Base-by-base conservation (phyloP, 768 basidiomycete species). In the Panaeolus papilionaceus region DNA sequence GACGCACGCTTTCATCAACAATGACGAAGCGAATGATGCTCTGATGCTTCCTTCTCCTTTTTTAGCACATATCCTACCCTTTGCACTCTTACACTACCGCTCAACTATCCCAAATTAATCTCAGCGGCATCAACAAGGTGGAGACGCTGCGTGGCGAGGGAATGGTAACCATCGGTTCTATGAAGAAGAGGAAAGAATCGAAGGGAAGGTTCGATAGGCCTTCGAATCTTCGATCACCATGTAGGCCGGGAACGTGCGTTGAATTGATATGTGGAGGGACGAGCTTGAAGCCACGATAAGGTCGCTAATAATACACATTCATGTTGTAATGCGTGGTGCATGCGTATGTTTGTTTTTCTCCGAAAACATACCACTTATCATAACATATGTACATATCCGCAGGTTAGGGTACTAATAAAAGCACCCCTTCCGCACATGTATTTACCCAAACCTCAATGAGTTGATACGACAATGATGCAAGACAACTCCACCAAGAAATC, bases 21-120 rank as follows among this genome's bases (percentile, higher is more conserved):
- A 51, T 51, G 47, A 51, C 47, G 47, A 51, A 51, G 8, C 47
- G 47, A 51, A 51, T 51, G 47, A 51, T 51, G 47, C 42, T 12
- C 4, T 18, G 10, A 42, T 42, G 18, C 12, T 42, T 2, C 10
- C 9, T 42, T 18, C 42, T 18, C 42, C 10, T 12, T 11, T 42
- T 4, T 42, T 42, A 42, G 42, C 10, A 18, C 18, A 42, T 42
- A 18, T 33, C 33, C 33, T 5, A 3, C 33, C 33, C 33, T 3
- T 33, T 33, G 33, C 5, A 47, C 20, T 26, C 9, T 20, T 20
- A 51, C 33, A 33, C 2, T 33, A 26, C n/a, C 47, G 6, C 26
- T 51, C 47, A 11, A 23, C 6, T 26, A 6, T 11, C 23, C 42
- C 42, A 44, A 5, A 44, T 44, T 18, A 44, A 16, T 44, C 42